Base-by-base conservation (phyloP, 768 basidiomycete genomes). In the Tricholomella constricta region DNA sequence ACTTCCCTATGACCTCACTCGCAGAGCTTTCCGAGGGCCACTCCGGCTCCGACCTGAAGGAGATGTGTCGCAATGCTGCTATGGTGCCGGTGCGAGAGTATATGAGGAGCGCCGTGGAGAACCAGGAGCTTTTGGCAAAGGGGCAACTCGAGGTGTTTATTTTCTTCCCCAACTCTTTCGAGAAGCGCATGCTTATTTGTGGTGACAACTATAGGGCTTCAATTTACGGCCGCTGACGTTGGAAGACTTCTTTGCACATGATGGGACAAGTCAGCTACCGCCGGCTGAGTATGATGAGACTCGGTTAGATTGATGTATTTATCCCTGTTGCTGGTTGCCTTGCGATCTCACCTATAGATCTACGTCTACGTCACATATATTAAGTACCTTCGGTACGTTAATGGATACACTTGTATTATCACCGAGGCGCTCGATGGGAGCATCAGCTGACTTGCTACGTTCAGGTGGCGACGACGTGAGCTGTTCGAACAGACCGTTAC, bases 11-110 rank as follows among this genome's bases (percentile, higher is more conserved):
- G 15, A 67, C 77, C 8, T 44, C 65, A 1, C 79, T 99, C 4
- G 94, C 92, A 2, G 70, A 77, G 15, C 76, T 79, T 27, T 83
- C 94, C 1, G 82, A 83, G 19, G 89, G 91, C 1, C 73, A 84
- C 22, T 95, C 94, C 2, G 95, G 96, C 4, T 94, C 93, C 2
- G 96, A 98, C 68, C 72, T 98, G 48, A 84, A 87, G 61, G 96
- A 99, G 71, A 75, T 95, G 12, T 98, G 95, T 68, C 79, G 96
- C 48, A 94, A 86, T 60, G 95, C 96, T 1, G 94, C 92, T 0
- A 96, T 98, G 94, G 81, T 86, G 1, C 92, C 94, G 5, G 88
- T 95, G 19, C 82, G 91, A 23, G 93, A 95, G 64, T 88, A 84
- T 59, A 85, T 94, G 77, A 78, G 85, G 31, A 72, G 65, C 23